These are phyloP conservation scores for Metschnikowia corniflorae DNA, from an alignment of 805 yeast genomes.

Conservation along the genomic window DNA sequence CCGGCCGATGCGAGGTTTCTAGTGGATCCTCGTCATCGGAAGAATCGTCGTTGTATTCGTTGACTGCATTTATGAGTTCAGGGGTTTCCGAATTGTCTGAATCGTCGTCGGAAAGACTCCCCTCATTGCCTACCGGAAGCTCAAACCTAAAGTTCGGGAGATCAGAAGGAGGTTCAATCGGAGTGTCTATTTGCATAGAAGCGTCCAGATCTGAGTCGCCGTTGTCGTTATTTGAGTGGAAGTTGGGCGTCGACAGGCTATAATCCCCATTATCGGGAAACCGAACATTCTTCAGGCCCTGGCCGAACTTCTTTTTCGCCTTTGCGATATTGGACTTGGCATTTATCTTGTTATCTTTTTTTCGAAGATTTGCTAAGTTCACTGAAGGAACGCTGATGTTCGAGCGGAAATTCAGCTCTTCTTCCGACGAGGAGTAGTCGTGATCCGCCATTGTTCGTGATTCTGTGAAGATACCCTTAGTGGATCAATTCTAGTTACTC, in stretches of 20 bases:
- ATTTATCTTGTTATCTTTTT: conserved; percentile 12
- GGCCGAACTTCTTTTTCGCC: conserved; percentile 21
- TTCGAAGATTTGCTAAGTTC: conserved; percentile 26
- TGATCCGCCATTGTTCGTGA: conserved; percentile 1
- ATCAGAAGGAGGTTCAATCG: conserved; percentile 1
- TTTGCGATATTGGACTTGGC: conserved; percentile 18
- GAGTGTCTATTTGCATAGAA: conserved; percentile 5
- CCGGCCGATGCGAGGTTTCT: conserved; percentile 4
- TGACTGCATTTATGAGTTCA: conserved; percentile 5
- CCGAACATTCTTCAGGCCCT: conserved; percentile 23
- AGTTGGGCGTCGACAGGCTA: conserved; percentile 23
- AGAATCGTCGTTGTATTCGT: conserved; percentile 16
- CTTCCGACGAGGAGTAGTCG: conserved; percentile 27
- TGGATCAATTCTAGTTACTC: too few species aligned
- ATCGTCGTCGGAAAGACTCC: conserved; percentile 4
- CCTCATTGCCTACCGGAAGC: conserved; percentile 5
- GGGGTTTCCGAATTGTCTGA: conserved; percentile 9
- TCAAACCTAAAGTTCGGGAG: conserved; percentile 17
- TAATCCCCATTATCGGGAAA: conserved; percentile 27
- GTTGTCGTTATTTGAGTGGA: conserved; percentile 9
- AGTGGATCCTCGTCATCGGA: conserved; percentile 16
- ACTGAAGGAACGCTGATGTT: conserved; percentile 31
- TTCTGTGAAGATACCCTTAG: too few species aligned
- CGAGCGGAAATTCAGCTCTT: conserved; percentile 25
- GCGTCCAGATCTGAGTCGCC: conserved; percentile 19